A percentile compares a stretch with the other conserved stretches of the same genome.
Conservation (phyloP, 2,329 filamentous ascomycete species). For the Fusarium heterosporum region DNA sequence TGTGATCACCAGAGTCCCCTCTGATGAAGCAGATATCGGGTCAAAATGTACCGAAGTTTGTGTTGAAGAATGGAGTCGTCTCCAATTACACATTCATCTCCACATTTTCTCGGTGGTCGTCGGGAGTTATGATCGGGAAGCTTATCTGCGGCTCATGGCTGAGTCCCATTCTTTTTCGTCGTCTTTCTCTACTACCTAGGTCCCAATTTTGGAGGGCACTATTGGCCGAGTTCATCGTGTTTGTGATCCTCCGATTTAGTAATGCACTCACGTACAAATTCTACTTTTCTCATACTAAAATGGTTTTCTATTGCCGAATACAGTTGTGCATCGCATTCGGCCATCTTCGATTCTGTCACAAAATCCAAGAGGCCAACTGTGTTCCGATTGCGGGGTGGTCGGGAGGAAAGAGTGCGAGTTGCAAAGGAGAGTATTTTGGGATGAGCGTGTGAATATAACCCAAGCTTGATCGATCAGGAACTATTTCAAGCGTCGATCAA, state of each 20-base stretch:
- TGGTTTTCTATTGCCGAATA: not conserved
- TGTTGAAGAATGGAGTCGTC: conserved; percentile 33
- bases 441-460: not conserved
- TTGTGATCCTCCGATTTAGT: not conserved
- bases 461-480: not conserved
- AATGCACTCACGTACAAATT: not conserved
- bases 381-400: conserved; percentile 29
- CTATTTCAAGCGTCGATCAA: not conserved
- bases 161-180: conserved; percentile 4
- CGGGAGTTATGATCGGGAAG: conserved; percentile 25
- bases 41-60: conserved; percentile 37
- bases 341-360: conserved; percentile 2
- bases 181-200: not conserved
- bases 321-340: not conserved
- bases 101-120: conserved; percentile 39
- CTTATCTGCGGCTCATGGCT: conserved; percentile 24
- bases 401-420: not conserved
- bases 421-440: not conserved
- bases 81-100: conserved; percentile 28
- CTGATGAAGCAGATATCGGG: conserved; percentile 32
- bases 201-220: not conserved
- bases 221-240: not conserved
- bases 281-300: not conserved
- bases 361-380: conserved; percentile 1
- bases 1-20: conserved; percentile 38